Conservation (phyloP, 768 basidiomycete genomes). For the Tylopilus rubrobrunneus region DNA sequence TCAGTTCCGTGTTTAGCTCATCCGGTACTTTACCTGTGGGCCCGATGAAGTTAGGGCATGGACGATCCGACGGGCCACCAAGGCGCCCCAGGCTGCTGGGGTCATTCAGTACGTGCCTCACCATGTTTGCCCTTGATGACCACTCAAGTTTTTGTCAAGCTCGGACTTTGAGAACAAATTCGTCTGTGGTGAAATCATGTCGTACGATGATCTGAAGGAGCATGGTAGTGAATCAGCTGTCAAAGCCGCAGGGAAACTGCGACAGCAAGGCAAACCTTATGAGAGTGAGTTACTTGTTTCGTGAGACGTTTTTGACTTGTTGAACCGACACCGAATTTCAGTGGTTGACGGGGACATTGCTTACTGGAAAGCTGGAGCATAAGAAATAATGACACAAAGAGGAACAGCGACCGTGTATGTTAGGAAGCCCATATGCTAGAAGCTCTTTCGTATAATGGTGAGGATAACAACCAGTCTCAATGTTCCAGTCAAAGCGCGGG, state of each 20-base stretch:
- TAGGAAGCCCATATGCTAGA: slow-evolving; percentile 12
- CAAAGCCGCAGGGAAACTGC: slow-evolving; percentile 91
- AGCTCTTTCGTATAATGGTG: slow-evolving; percentile 11
- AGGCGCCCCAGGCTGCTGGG: slow-evolving; percentile 96
- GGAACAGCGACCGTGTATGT: slow-evolving; percentile 10
- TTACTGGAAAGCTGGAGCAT: slow-evolving; percentile 82
- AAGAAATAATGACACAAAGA: background rate
- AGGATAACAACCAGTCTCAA: no score
- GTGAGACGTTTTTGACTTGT: background rate
- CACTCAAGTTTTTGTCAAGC: slow-evolving; percentile 35
- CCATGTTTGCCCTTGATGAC: background rate
- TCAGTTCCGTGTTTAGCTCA: slow-evolving; percentile 51
- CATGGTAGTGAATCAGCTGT: slow-evolving; percentile 87
- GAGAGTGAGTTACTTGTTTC: slow-evolving; percentile 59
- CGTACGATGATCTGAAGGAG: slow-evolving; percentile 85
- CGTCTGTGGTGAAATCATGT: slow-evolving; percentile 96
- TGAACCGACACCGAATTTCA: slow-evolving; percentile 24
- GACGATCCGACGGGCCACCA: slow-evolving; percentile 92
- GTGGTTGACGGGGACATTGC: slow-evolving; percentile 90
- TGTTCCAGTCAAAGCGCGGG: no score
- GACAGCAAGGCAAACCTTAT: slow-evolving; percentile 96
- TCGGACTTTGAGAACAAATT: slow-evolving; percentile 98
- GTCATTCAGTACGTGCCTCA: slow-evolving; percentile 82
- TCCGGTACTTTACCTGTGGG: slow-evolving; percentile 96
- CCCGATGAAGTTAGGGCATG: slow-evolving; percentile 97